Conservation (phyloP, 2,329 filamentous ascomycete genomes). For the Nemania diffusa region DNA sequence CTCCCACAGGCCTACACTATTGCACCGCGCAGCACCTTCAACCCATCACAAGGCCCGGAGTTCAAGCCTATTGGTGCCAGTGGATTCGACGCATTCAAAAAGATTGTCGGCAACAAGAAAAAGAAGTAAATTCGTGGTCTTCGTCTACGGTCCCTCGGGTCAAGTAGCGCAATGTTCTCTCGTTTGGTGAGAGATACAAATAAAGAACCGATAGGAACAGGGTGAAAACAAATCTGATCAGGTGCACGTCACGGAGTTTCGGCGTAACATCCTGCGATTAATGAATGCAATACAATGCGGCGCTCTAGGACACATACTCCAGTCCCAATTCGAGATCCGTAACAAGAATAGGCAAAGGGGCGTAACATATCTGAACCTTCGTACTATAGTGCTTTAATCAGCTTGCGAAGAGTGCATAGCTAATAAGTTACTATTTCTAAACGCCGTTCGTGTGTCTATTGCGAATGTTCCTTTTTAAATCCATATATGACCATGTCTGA, state of each 20-base stretch:
- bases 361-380: not conserved
- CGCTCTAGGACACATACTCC: not conserved
- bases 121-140: constrained; percentile 60
- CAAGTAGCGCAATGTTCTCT: not conserved
- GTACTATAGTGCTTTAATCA: constrained; percentile 12
- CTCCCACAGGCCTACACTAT: constrained; percentile 68
- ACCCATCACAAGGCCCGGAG: constrained; percentile 61
- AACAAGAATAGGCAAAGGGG: not conserved
- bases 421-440: not conserved
- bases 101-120: constrained; percentile 67
- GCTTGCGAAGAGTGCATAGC: not conserved
- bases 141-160: not conserved
- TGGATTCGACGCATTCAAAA: constrained; percentile 72
- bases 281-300: not conserved
- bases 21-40: constrained; percentile 70
- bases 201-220: not conserved
- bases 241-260: constrained; percentile 15
- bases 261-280: constrained; percentile 16
- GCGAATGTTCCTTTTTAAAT: not conserved
- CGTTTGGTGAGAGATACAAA: not conserved
- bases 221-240: not conserved
- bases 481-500: no score
- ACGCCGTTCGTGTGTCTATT: not conserved
- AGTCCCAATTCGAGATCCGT: not conserved
- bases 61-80: constrained; percentile 71